Percentiles rank a stretch among this genome's conserved stretches.
These are phyloP conservation scores for Aspergillus jensenii DNA, from an alignment of 2,329 filamentous ascomycete genomes.

Conservation along the genomic window DNA sequence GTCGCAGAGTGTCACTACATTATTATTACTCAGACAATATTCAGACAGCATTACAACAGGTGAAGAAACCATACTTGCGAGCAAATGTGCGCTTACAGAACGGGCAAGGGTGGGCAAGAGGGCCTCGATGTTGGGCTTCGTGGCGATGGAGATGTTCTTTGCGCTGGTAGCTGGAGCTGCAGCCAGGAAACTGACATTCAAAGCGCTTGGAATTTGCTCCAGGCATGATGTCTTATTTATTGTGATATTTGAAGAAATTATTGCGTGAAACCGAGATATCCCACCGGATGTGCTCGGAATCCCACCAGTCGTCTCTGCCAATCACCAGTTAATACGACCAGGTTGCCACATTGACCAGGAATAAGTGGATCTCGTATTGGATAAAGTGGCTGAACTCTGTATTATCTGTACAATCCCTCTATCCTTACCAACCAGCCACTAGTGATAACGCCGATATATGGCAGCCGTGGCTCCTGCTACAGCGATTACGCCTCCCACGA, in stretches of 20 bases:
- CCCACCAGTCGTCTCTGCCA: too few species aligned
- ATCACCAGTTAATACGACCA: too few species aligned
- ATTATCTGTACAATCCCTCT: too few species aligned
- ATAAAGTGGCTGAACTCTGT: too few species aligned
- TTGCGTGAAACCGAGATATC: too few species aligned
- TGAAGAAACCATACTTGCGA: conserved; percentile 7
- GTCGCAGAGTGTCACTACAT: conserved; percentile 17
- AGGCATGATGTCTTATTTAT: background rate
- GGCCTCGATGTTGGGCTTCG: conserved; percentile 11
- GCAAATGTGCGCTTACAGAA: conserved; percentile 17
- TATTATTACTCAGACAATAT: background rate
- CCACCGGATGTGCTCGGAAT: too few species aligned
- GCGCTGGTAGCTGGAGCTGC: conserved; percentile 16
- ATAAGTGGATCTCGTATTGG: too few species aligned
- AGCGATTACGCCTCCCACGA: too few species aligned
- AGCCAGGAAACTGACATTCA: conserved; percentile 8
- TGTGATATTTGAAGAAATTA: too few species aligned
- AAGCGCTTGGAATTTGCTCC: background rate
- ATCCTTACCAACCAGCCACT: too few species aligned
- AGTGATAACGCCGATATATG: too few species aligned
- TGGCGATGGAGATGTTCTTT: conserved; percentile 20
- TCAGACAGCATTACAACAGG: rapidly evolving
- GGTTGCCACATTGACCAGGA: too few species aligned
- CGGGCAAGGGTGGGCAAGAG: conserved; percentile 10
- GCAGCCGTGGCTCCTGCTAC: rapidly evolving